A percentile compares a stretch with the other conserved stretches of the same genome.
Evolutionary conservation across 2,329 filamentous ascomycete genomes (phyloP).

Genomic region (Tetracladium maxilliforme): DNA sequence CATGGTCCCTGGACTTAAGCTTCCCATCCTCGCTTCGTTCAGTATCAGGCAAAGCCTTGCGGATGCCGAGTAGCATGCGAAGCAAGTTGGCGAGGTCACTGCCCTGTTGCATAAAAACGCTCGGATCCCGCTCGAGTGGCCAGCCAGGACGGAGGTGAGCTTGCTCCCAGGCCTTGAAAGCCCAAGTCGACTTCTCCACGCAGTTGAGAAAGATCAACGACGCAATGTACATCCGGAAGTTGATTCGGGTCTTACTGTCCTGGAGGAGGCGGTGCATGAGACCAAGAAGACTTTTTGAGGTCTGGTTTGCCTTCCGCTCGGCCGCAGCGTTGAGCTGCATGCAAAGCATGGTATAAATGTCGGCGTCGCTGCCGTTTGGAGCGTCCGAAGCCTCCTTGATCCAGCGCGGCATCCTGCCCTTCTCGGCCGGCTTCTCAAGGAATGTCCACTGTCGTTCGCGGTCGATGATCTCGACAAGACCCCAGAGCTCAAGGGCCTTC

Average conservation of each 20-base stretch:
- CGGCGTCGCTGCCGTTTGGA: constrained; percentile 31
- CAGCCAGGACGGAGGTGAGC: constrained; percentile 41
- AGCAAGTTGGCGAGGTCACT: constrained; percentile 41
- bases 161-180: constrained; percentile 54
- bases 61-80: constrained; percentile 45
- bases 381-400: constrained; percentile 33
- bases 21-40: constrained; percentile 28
- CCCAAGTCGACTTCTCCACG: constrained; percentile 54
- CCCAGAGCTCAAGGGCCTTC: constrained; percentile 48
- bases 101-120: constrained; percentile 42
- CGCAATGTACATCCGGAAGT: constrained; percentile 46
- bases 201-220: constrained; percentile 49
- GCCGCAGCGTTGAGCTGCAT: constrained; percentile 50
- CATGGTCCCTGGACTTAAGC: constrained; percentile 25
- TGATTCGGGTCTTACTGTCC: constrained; percentile 41
- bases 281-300: constrained; percentile 41
- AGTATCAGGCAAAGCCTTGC: constrained; percentile 41
- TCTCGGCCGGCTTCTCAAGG: constrained; percentile 29
- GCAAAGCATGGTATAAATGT: constrained; percentile 40
- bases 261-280: constrained; percentile 48
- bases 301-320: constrained; percentile 45
- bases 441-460: constrained; percentile 48
- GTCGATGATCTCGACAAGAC: constrained; percentile 47
- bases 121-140: constrained; percentile 44
- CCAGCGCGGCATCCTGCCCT: constrained; percentile 23